A percentile compares a stretch with the other conserved stretches of the same genome.
Conservation (phyloP, 495 filamentous ascomycete species). For the Annulohypoxylon bovei region DNA sequence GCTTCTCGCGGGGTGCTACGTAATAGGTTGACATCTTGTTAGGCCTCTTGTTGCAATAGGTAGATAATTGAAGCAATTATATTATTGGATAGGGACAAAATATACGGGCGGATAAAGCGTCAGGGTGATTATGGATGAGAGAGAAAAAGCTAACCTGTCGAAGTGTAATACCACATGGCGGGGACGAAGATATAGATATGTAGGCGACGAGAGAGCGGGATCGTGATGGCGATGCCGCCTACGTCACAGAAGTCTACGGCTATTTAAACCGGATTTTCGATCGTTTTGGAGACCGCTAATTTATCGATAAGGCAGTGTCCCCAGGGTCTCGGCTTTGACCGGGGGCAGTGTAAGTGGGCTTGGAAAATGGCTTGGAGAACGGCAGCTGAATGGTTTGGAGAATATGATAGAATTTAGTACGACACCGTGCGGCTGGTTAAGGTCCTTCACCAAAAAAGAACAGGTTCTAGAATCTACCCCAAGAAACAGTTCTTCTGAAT, state of each 20-base stretch:
- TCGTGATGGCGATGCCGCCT: slow-evolving; percentile 27
- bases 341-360: slow-evolving; percentile 4
- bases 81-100: slow-evolving; percentile 10
- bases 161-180: slow-evolving; percentile 45
- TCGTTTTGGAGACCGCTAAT: slow-evolving; percentile 5
- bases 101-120: slow-evolving; percentile 13
- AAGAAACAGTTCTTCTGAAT: slow-evolving; percentile 7
- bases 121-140: neutral
- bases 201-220: neutral
- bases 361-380: neutral
- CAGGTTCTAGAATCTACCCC: slow-evolving; percentile 9
- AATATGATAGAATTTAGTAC: slow-evolving; percentile 3
- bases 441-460: slow-evolving; percentile 13
- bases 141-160: slow-evolving; percentile 42
- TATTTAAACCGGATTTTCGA: slow-evolving; percentile 42
- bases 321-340: slow-evolving; percentile 6
- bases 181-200: slow-evolving; percentile 33
- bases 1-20: slow-evolving; percentile 43
- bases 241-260: slow-evolving; percentile 38
- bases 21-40: slow-evolving; percentile 46
- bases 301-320: slow-evolving; percentile 30
- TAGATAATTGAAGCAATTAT: neutral
- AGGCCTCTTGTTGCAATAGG: slow-evolving; percentile 16
- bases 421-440: slow-evolving; percentile 12
- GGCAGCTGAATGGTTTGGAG: slow-evolving; percentile 9